Conservation (phyloP, 2,329 filamentous ascomycete genomes). For the Coniella vitis region DNA sequence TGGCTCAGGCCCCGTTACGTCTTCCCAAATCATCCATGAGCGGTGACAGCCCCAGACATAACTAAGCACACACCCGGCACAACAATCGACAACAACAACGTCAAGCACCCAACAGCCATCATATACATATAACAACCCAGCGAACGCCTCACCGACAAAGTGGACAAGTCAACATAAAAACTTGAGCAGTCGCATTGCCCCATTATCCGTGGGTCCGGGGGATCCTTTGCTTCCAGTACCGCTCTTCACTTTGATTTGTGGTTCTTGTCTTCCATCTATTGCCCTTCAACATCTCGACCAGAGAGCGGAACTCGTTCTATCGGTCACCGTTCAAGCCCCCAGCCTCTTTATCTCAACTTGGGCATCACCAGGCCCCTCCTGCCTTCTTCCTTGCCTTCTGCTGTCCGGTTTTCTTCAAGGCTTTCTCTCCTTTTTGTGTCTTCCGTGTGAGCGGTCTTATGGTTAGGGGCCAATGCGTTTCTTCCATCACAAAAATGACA, state of each 20-base stretch:
- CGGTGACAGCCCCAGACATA: too few relatives aligned
- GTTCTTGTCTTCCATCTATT: not conserved
- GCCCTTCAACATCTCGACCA: not conserved
- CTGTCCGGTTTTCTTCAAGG: too few relatives aligned
- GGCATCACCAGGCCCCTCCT: not conserved
- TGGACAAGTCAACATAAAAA: too few relatives aligned
- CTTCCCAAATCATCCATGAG: too few relatives aligned
- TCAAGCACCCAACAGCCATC: too few relatives aligned
- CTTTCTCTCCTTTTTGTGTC: too few relatives aligned
- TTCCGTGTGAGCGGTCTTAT: conserved; percentile 10
- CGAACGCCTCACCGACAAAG: not conserved
- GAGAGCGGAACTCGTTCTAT: not conserved
- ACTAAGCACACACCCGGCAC: too few relatives aligned
- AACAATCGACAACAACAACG: too few relatives aligned
- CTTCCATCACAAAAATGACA: conserved; percentile 14
- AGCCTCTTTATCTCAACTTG: not conserved
- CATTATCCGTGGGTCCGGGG: not conserved
- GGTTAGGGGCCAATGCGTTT: conserved; percentile 3
- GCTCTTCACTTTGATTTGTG: not conserved
- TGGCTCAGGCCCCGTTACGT: too few relatives aligned
- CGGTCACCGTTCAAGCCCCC: not conserved
- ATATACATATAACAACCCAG: not conserved
- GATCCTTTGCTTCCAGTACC: not conserved
- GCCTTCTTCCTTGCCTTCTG: too few relatives aligned
- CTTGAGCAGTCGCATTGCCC: too few relatives aligned